Evolutionary conservation across 192 early-diverging fungal species (phyloP), one percentile per base, ranked within the genome.

Genomic region (Rhizoclosmatium sp.): DNA sequence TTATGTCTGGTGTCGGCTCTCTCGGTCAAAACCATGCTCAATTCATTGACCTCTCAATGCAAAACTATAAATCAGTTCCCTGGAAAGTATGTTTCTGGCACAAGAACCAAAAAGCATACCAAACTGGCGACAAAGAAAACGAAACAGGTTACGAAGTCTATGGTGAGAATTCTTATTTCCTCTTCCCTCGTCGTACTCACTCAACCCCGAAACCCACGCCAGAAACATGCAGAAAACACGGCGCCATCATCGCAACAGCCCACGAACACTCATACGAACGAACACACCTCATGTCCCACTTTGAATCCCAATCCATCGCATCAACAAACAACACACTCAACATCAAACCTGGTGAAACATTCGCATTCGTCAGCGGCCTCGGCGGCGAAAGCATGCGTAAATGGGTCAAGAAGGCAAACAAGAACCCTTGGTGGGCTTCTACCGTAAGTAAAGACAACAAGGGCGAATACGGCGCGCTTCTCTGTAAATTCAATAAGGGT

Each of bases 71-170:
- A 4, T 39, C 65, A 47, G 47, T 62, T 16, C 76, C 84, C 1
- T 83, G 81, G 82, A 83, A 82, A 59, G 46, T 85, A 4, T 85
- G 85, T 64, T 23, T 65, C 46, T 85, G 82, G 82, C 85, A 85
- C 78, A 85, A 85, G 71, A 85, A 85, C 77, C 85, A 85, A 65
- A 46, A 41, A 39, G 54, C 51, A 12, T 84, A 76, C 54, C 85
- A 85, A 60, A 79, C 80, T 0, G 85, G 85, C 3, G 78, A 81
- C 58, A 83, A 85, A 60, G 10, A 16, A 1, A 78, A 85, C 61
- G 85, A 85, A 67, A 84, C 82, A 10, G 82, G 82, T 3, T 85
- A 83, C 66, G 69, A 60, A 46, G 68, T 82, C 31, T 85, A 85
- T 56, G 83, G 64, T 71, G 23, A 23, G 45, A 19, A 31, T 31